Evolutionary conservation across 1,284 basidiomycete species (phyloP), one percentile per base, ranked within the genome.

Genomic region (Rhizopogon parksii): DNA sequence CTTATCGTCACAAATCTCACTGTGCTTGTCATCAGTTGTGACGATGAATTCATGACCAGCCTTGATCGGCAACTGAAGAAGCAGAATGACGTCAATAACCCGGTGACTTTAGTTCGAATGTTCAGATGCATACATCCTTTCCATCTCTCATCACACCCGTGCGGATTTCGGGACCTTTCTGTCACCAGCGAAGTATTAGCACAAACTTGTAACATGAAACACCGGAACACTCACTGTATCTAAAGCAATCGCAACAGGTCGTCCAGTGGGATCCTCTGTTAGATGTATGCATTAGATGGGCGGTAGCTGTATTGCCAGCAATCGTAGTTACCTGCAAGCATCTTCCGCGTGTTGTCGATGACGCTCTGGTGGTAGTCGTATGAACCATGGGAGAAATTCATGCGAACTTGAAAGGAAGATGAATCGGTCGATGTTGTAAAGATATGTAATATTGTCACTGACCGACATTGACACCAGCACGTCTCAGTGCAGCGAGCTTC

Each of bases 101-200:
- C 52, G 36, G 35, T 35, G 36, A 39, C 36, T 7, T 47, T 40
- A 34, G 42, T 37, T 19, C 53, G 53, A 37, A 38, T 55, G 56
- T 50, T 39, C 46, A 54, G 54, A 53, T 46, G 47, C 89, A 64
- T 67, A 93, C 91, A 66, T 99, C 96, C 60, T 78, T 75, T 66
- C 83, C 82, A 68, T 92, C 82, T 69, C 78, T 83, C 79, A 96
- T 99, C 66, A 95, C 66, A 60, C 96, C 96, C 42, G 96, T 99
- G 61, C 96, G 88, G 76, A 99, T 99, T 75, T 99, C 96, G 36
- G 96, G 96, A 49, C 96, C 96, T 90, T 99, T 99, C 88, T 93
- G 60, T 56, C 50, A 24, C 58, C 37, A 58, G 39, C 17, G 12
- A 34, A 21, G 21, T 21, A 50, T 56, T 35, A 57, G 56, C 48